phyloP scores from a whole-genome alignment of 345 rosid genomes.

The Hypericum perforatum region DNA sequence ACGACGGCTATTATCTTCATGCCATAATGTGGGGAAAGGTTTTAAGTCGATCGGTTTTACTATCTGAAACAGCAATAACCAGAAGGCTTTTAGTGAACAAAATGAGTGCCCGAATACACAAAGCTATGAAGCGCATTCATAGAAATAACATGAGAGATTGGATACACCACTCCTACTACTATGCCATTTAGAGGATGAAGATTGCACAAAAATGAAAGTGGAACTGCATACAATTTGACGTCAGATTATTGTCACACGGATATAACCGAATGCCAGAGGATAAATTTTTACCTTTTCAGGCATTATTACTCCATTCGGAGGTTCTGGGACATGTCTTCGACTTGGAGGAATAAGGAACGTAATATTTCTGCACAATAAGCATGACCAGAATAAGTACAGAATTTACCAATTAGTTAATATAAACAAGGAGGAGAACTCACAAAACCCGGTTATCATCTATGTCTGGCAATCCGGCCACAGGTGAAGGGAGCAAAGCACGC shows the following conservation, averaged over 20 bases:
- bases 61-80: constrained; percentile 37
- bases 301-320: constrained; percentile 56
- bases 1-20: constrained; percentile 75
- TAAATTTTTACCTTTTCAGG: constrained; percentile 61
- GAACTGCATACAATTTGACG: too few relatives aligned
- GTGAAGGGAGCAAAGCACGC: constrained; percentile 38
- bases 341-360: constrained; percentile 50
- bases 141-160: too few relatives aligned
- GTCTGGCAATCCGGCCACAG: constrained; percentile 56
- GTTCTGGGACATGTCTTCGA: constrained; percentile 58
- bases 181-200: too few relatives aligned
- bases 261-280: too few relatives aligned
- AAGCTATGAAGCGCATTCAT: too few relatives aligned
- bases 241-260: too few relatives aligned
- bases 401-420: constrained; percentile 11
- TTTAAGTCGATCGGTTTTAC: constrained; percentile 61
- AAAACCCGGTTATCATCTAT: constrained; percentile 51
- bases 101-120: too few relatives aligned
- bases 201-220: too few relatives aligned
- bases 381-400: neutral
- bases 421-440: constrained; percentile 35
- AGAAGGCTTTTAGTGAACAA: neutral
- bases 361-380: constrained; percentile 46
- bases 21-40: constrained; percentile 83
- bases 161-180: too few relatives aligned